A percentile compares a stretch with the other conserved stretches of the same genome.
Conservation (phyloP, 768 basidiomycete genomes). For the Porphyrellus cyaneotinctus region DNA sequence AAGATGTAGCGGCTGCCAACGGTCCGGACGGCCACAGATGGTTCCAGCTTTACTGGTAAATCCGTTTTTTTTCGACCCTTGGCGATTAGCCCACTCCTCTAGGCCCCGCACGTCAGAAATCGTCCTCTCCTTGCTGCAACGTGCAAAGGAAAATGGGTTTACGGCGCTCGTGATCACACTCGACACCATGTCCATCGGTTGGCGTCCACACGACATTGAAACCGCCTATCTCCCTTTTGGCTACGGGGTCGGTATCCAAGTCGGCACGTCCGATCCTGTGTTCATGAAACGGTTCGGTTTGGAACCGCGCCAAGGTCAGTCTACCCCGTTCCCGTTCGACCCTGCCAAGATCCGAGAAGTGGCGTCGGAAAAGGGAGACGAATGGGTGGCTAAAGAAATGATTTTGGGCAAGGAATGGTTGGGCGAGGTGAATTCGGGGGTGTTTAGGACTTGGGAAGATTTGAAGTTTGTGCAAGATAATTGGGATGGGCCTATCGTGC, state of each 20-base stretch:
- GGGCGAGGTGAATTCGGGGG: constrained; percentile 57
- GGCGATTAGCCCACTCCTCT: neutral
- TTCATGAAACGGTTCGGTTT: constrained; percentile 62
- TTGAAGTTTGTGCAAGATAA: constrained; percentile 61
- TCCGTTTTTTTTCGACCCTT: neutral
- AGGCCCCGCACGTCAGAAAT: constrained; percentile 64
- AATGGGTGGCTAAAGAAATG: constrained; percentile 32
- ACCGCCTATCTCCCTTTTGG: constrained; percentile 61
- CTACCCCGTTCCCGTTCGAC: constrained; percentile 57
- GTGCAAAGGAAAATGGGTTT: constrained; percentile 65
- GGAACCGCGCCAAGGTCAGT: constrained; percentile 38
- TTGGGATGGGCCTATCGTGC: constrained; percentile 73
- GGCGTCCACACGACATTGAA: constrained; percentile 73
- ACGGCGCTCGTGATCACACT: constrained; percentile 71
- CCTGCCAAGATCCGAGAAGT: constrained; percentile 40
- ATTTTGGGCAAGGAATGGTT: constrained; percentile 61
- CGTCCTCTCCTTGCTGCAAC: constrained; percentile 58
- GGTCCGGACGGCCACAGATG: constrained; percentile 59
- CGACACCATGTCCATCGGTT: constrained; percentile 70
- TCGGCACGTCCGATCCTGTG: constrained; percentile 70
- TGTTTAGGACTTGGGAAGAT: constrained; percentile 67
- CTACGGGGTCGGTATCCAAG: constrained; percentile 64
- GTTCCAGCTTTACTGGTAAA: constrained; percentile 80
- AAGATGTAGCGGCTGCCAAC: constrained; percentile 69
- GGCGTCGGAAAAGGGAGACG: constrained; percentile 44